Conservation (phyloP, 2,329 filamentous ascomycete genomes). For the Tolypocladium pustulatum region DNA sequence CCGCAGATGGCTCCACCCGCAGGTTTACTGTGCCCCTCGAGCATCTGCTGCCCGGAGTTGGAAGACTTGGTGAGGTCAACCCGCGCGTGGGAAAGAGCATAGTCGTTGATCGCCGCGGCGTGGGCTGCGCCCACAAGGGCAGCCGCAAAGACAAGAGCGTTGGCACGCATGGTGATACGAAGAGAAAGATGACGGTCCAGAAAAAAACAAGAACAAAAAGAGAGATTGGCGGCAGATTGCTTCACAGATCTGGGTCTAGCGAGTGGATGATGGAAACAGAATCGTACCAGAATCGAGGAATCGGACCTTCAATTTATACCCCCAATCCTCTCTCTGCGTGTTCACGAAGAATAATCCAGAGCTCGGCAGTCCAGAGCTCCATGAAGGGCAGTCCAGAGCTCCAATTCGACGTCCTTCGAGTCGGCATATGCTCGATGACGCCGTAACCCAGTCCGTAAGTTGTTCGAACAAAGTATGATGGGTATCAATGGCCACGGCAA, state of each 20-base stretch:
- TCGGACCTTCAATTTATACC: background rate
- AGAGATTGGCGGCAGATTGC: too few relatives aligned
- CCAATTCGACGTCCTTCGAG: background rate
- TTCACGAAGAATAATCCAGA: background rate
- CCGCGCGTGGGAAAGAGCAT: background rate
- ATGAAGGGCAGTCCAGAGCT: too few relatives aligned
- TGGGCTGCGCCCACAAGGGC: slow-evolving; percentile 11
- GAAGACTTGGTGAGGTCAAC: too few relatives aligned
- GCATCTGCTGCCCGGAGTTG: background rate
- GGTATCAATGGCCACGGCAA: background rate
- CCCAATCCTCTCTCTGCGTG: background rate
- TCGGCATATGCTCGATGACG: background rate
- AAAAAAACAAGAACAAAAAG: too few relatives aligned
- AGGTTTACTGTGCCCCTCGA: too few relatives aligned
- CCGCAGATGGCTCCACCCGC: too few relatives aligned
- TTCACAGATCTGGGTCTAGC: background rate
- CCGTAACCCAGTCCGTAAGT: too few relatives aligned
- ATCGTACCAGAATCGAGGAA: background rate
- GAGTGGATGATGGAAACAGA: background rate
- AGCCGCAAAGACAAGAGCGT: slow-evolving; percentile 13
- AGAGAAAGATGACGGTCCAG: background rate
- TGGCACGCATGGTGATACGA: slow-evolving; percentile 11
- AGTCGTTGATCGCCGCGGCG: slow-evolving; percentile 3
- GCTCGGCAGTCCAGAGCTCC: too few relatives aligned
- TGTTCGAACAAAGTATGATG: background rate